Conservation (phyloP, 495 filamentous ascomycete species). For the Physcia stellaris region DNA sequence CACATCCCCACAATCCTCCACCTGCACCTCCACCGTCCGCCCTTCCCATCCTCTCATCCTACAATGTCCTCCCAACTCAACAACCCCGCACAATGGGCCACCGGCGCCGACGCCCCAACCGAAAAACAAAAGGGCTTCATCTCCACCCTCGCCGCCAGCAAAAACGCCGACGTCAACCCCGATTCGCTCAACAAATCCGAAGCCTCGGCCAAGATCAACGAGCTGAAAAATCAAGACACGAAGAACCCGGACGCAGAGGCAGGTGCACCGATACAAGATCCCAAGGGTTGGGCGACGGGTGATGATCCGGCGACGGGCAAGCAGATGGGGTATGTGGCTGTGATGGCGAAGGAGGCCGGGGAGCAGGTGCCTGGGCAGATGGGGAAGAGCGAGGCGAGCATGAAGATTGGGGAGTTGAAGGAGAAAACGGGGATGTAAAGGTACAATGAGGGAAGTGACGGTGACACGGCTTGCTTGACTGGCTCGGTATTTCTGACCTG, state of each 20-base stretch:
- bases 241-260: conserved; percentile 6
- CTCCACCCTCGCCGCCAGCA: conserved; percentile 12
- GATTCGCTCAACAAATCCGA: conserved; percentile 12
- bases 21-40: not conserved
- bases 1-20: not conserved
- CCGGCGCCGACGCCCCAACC: conserved; percentile 12
- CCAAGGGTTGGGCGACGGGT: conserved; percentile 12
- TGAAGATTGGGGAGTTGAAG: conserved; percentile 17
- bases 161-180: conserved; percentile 8
- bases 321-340: conserved; percentile 17
- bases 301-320: conserved; percentile 14
- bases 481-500: too few relatives aligned
- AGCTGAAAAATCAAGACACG: conserved; percentile 13
- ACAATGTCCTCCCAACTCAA: conserved; percentile 13
- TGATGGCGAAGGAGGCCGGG: conserved; percentile 15
- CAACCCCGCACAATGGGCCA: conserved; percentile 14
- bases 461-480: too few relatives aligned
- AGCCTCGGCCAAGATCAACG: conserved; percentile 14
- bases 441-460: too few relatives aligned
- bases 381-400: conserved; percentile 18
- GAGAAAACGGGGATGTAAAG: conserved; percentile 16
- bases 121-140: conserved; percentile 14
- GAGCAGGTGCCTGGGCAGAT: conserved; percentile 14
- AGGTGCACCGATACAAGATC: conserved; percentile 13
- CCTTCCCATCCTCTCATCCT: not conserved